Evolutionary conservation across 306 rosid species (phyloP).

Genomic region (Sphenostylis stenocarpa): DNA sequence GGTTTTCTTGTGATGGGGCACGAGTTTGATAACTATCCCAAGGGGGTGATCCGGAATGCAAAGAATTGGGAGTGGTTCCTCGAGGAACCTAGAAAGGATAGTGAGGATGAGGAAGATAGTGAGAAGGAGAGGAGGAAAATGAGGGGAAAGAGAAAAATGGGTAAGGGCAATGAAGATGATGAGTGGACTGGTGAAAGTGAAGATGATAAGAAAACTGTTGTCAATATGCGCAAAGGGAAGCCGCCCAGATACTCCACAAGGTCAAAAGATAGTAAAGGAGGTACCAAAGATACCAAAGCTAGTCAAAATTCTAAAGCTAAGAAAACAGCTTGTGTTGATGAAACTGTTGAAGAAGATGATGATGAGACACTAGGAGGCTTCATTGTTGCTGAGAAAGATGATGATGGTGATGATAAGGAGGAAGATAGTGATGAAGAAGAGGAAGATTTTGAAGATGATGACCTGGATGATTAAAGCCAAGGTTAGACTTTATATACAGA

Average conservation of each 20-base stretch:
- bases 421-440: slow-evolving; percentile 47
- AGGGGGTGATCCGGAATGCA: slow-evolving; percentile 48
- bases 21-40: slow-evolving; percentile 78
- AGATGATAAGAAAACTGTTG: slow-evolving; percentile 47
- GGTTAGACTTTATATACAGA: not conserved
- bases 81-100: slow-evolving; percentile 57
- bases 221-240: slow-evolving; percentile 44
- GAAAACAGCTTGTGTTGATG: slow-evolving; percentile 34
- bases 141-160: slow-evolving; percentile 51
- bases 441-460: slow-evolving; percentile 46
- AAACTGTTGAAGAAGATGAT: slow-evolving; percentile 41
- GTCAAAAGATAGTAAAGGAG: slow-evolving; percentile 39
- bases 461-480: slow-evolving; percentile 30
- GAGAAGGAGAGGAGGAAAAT: slow-evolving; percentile 33
- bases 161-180: slow-evolving; percentile 47
- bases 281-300: slow-evolving; percentile 28
- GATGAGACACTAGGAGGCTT: slow-evolving; percentile 61
- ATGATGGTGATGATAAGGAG: slow-evolving; percentile 30
- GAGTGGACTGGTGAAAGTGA: slow-evolving; percentile 76
- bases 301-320: slow-evolving; percentile 35
- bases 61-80: slow-evolving; percentile 86
- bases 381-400: slow-evolving; percentile 60
- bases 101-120: slow-evolving; percentile 44
- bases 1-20: slow-evolving; percentile 76
- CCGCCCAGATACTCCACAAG: slow-evolving; percentile 62